phyloP scores from a whole-genome alignment of 202 grass and related monocot genomes.

The Musa balbisiana region DNA sequence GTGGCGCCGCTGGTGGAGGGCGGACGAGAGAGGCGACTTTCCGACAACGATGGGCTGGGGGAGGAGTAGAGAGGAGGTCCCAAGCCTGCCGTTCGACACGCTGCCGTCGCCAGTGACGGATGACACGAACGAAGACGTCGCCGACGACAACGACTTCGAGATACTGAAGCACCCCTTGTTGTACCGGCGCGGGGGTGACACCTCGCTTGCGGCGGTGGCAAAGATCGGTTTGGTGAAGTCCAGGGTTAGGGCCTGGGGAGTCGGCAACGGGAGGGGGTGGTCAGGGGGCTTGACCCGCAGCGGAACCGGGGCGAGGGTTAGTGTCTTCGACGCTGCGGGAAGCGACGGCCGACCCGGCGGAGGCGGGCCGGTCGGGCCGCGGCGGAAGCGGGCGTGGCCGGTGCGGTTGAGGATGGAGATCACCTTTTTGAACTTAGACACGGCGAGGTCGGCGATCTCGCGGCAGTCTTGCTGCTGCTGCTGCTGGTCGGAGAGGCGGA shows the following conservation, averaged over 20 bases:
- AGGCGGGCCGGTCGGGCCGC: not conserved
- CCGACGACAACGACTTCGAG: not conserved
- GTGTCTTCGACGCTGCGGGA: not conserved
- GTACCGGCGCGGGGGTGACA: conserved; percentile 1
- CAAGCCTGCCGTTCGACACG: not conserved
- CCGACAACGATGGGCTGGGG: not conserved
- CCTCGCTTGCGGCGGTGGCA: not conserved
- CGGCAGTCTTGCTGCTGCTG: conserved; percentile 1
- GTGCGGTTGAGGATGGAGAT: conserved; percentile 23
- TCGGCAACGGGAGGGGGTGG: not conserved
- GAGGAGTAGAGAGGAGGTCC: not conserved
- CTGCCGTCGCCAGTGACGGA: conserved; percentile 15
- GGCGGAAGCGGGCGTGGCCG: conserved; percentile 20
- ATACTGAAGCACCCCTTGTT: not conserved
- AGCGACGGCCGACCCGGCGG: not conserved
- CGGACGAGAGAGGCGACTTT: not conserved
- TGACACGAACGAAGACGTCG: conserved; percentile 12
- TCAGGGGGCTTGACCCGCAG: not conserved
- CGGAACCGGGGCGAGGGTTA: conserved; percentile 1
- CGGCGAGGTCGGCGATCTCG: conserved; percentile 10
- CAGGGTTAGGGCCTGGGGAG: not conserved
- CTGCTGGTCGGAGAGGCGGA: conserved; percentile 9
- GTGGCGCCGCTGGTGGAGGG: conserved; percentile 1
- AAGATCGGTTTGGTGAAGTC: conserved; percentile 10
- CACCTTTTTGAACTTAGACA: conserved; percentile 24